Base-by-base conservation (phyloP, 352 stramenopile species). In the Phytophthora syringae region DNA sequence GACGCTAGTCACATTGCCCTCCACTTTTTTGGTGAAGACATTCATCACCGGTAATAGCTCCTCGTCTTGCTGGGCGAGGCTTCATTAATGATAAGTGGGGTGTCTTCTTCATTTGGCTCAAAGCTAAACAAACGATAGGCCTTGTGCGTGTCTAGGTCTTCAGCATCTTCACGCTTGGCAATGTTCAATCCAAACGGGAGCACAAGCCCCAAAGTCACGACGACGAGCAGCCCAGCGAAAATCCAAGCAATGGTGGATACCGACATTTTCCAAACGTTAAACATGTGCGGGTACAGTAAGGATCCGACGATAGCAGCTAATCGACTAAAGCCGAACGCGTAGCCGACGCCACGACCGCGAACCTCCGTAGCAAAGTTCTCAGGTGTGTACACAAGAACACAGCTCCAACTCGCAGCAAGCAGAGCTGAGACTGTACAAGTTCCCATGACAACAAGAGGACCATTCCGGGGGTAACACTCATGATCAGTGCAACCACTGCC, bases 201-300 rank as follows among this genome's bases (percentile, higher is more conserved):
- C 13, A 47, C 18, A 25, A 47, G 40, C 3, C 40, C 40, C 40
- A 47, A 7, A 21, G 25, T 20, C 18, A 47, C 40, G 10, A 45
- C 39, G 18, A 47, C 18, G 7, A 47, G 10, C 12, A 47, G 18
- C 21, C 57, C 58, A 32, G 62, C 71, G 21, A 79, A 77, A 22
- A 68, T 30, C 59, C 48, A 74, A 30, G 39, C 42, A 25, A 74
- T 20, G 13, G 32, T 20, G 22, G 64, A 24, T 18, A 79, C 53
- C 6, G 71, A 76, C 45, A 76, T 13, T 16, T 68, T 49, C 71
- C 67, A 79, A 32, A 73, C 62, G 48, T 79, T 75, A 43, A 71
- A 76, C 67, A 79, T 76, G 15, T 67, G 58, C 12, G 71, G 67
- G 22, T 60, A 76, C 28, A 79, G 47, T 32, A 64, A 72, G 1